Conservation (phyloP, 2,329 filamentous ascomycete genomes). For the Neobulgaria alba region DNA sequence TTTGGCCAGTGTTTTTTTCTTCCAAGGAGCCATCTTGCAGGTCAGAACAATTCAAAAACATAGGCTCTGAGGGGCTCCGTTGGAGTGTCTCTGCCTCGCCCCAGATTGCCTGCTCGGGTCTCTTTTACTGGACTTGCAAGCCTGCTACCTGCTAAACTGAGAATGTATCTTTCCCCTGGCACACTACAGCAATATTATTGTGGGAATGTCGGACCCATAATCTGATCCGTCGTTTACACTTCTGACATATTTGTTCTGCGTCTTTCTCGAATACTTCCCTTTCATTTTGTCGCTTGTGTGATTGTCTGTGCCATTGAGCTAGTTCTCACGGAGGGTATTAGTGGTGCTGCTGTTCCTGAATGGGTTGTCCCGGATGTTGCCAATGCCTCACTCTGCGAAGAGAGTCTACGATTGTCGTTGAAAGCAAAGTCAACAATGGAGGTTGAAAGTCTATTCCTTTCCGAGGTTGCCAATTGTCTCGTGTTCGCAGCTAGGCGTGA, state of each 20-base stretch:
- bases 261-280: conserved; percentile 6
- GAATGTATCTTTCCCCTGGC: conserved; percentile 8
- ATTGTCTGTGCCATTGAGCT: conserved; percentile 1
- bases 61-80: conserved; percentile 4
- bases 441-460: neutral
- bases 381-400: neutral
- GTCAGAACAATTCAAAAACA: too few relatives aligned
- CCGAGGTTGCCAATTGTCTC: neutral
- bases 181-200: too few relatives aligned
- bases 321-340: neutral
- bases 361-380: neutral
- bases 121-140: conserved; percentile 13
- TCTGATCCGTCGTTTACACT: conserved; percentile 20
- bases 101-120: too few relatives aligned
- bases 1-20: too few relatives aligned
- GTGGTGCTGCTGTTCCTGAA: conserved; percentile 2
- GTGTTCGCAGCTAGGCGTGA: neutral
- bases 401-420: neutral
- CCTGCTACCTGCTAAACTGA: conserved; percentile 12
- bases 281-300: conserved; percentile 5
- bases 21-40: too few relatives aligned
- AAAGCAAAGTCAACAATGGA: neutral
- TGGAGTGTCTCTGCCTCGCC: too few relatives aligned
- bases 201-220: too few relatives aligned
- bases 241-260: conserved; percentile 25